Evolutionary conservation across 192 early-diverging fungal genomes (phyloP).

Genomic region (Backusella westeae): DNA sequence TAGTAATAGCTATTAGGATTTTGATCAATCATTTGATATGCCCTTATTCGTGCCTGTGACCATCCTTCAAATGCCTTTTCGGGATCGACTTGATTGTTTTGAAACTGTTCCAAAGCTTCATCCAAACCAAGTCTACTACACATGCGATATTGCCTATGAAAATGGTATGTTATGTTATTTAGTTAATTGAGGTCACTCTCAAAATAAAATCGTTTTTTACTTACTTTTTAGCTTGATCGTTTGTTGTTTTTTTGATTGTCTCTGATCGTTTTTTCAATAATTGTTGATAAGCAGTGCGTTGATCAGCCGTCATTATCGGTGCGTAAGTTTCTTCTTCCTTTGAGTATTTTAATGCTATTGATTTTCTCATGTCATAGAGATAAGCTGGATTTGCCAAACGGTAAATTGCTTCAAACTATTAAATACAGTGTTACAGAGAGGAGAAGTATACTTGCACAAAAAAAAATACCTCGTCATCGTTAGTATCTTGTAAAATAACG

Average conservation of each 20-base stretch:
- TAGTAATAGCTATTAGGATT: constrained; percentile 98
- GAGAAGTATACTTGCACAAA: constrained; percentile 41
- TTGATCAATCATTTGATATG: constrained; percentile 86
- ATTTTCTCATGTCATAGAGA: constrained; percentile 62
- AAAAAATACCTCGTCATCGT: constrained; percentile 66
- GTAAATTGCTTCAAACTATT: constrained; percentile 74
- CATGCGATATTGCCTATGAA: constrained; percentile 58
- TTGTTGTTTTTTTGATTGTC: constrained; percentile 74
- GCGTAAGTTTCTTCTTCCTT: constrained; percentile 18
- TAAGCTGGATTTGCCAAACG: constrained; percentile 79
- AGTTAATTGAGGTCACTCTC: not conserved
- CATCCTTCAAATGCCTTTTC: constrained; percentile 91
- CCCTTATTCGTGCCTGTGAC: constrained; percentile 87
- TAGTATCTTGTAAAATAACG: constrained; percentile 71
- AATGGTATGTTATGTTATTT: not conserved
- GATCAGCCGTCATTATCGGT: constrained; percentile 70
- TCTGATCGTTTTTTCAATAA: constrained; percentile 75
- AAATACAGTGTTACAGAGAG: not conserved
- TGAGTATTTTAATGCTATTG: constrained; percentile 56
- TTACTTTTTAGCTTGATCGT: constrained; percentile 66
- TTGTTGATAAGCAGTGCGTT: constrained; percentile 80
- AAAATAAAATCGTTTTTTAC: not conserved
- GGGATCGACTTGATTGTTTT: constrained; percentile 70
- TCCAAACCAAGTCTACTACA: constrained; percentile 74
- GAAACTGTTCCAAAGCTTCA: constrained; percentile 82